These are phyloP conservation scores for Linum lewisii DNA, from an alignment of 345 rosid species.

Conservation along the genomic window DNA sequence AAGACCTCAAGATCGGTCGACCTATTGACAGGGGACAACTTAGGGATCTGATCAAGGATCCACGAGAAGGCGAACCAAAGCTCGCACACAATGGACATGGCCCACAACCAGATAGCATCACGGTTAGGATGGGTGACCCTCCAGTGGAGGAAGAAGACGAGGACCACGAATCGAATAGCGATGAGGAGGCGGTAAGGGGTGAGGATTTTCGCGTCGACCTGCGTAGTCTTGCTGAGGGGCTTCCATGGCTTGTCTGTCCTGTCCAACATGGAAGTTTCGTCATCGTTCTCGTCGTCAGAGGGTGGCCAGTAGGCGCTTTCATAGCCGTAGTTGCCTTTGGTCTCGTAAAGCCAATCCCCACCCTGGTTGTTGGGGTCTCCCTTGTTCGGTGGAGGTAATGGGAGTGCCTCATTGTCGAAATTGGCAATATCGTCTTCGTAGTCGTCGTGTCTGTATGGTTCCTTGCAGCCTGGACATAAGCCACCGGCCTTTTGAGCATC, in stretches of 20 bases:
- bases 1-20: constrained; percentile 76
- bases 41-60: constrained; percentile 88
- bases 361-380: constrained; percentile 43
- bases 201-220: constrained; percentile 46
- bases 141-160: constrained; percentile 76
- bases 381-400: constrained; percentile 50
- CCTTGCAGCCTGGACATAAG: constrained; percentile 90
- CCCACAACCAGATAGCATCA: constrained; percentile 88
- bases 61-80: constrained; percentile 92
- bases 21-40: constrained; percentile 69
- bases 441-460: constrained; percentile 57
- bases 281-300: constrained; percentile 53
- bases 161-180: constrained; percentile 42
- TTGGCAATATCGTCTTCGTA: constrained; percentile 53
- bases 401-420: constrained; percentile 51
- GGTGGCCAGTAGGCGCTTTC: constrained; percentile 74
- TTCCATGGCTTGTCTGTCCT: constrained; percentile 82
- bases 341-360: constrained; percentile 87
- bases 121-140: constrained; percentile 61
- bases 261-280: constrained; percentile 39
- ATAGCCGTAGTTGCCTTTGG: constrained; percentile 76
- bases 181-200: constrained; percentile 84
- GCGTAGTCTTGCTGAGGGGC: constrained; percentile 58
- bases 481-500: constrained; percentile 85
- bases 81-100: constrained; percentile 73